These are phyloP conservation scores for Lactarius vividus DNA, from an alignment of 768 basidiomycete genomes.

Conservation along the genomic window DNA sequence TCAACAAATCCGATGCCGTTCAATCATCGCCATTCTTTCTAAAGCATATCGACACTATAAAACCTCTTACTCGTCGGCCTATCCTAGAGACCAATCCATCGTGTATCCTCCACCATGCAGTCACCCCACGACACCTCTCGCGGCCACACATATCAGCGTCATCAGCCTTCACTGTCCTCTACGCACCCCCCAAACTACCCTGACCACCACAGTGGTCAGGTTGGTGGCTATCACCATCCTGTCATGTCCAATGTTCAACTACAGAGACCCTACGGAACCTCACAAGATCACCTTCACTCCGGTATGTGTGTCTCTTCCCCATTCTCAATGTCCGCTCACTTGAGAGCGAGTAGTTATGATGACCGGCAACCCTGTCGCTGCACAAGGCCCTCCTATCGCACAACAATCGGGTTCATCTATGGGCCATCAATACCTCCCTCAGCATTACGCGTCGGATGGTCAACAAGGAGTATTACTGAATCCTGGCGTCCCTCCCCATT, in stretches of 20 bases:
- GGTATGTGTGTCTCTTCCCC: constrained; percentile 3
- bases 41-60: constrained; percentile 17
- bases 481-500: constrained; percentile 25
- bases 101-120: constrained; percentile 21
- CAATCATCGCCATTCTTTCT: constrained; percentile 20
- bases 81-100: constrained; percentile 16
- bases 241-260: constrained; percentile 6
- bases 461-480: constrained; percentile 20
- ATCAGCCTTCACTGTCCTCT: constrained; percentile 10
- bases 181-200: constrained; percentile 13
- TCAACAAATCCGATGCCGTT: constrained; percentile 26
- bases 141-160: constrained; percentile 21
- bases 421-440: constrained; percentile 13
- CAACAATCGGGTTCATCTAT: constrained; percentile 22
- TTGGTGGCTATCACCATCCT: constrained; percentile 10
- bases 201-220: constrained; percentile 14
- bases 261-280: constrained; percentile 18
- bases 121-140: constrained; percentile 20
- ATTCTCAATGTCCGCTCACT: constrained; percentile 2
- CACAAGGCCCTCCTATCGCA: constrained; percentile 12
- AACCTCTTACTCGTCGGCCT: constrained; percentile 12
- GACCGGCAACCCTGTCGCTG: constrained; percentile 1
- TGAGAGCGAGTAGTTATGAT: constrained; percentile 1
- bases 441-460: constrained; percentile 16
- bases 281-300: constrained; percentile 14